Conservation (phyloP, 2,329 filamentous ascomycete genomes). For the Thielaviopsis euricoi region DNA sequence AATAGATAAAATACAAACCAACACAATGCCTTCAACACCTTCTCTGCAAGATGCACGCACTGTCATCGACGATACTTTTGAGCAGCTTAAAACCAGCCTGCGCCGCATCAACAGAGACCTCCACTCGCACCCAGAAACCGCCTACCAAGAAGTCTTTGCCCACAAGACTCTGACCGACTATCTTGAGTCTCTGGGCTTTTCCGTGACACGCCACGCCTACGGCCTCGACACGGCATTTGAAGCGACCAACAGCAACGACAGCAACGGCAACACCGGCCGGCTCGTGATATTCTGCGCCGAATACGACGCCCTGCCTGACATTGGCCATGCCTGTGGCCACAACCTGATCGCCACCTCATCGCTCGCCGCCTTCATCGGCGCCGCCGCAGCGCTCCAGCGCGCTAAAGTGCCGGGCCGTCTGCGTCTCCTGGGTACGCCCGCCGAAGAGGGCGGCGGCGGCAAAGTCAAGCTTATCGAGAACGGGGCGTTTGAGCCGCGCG, state of each 20-base stretch:
- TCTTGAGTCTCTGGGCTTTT: slow-evolving; percentile 14
- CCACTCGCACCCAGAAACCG: slow-evolving; percentile 17
- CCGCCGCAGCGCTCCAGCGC: slow-evolving; percentile 19
- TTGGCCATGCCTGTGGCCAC: slow-evolving; percentile 30
- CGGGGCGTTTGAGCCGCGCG: slow-evolving; percentile 16
- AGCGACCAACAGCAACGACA: too few relatives aligned
- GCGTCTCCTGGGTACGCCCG: slow-evolving; percentile 26
- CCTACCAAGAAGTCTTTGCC: slow-evolving; percentile 17
- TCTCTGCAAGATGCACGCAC: neutral
- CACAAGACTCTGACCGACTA: slow-evolving; percentile 16
- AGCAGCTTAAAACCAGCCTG: neutral
- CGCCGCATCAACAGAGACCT: slow-evolving; percentile 1
- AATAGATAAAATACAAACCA: too few relatives aligned
- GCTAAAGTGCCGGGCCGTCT: slow-evolving; percentile 20
- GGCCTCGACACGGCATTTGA: slow-evolving; percentile 21
- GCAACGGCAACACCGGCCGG: slow-evolving; percentile 16
- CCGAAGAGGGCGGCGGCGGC: slow-evolving; percentile 27
- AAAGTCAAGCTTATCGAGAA: slow-evolving; percentile 17
- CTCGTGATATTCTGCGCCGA: slow-evolving; percentile 21
- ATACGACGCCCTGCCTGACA: slow-evolving; percentile 30
- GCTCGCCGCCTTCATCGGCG: slow-evolving; percentile 24
- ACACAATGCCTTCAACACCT: neutral
- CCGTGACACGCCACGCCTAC: slow-evolving; percentile 19
- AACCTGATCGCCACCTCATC: slow-evolving; percentile 28
- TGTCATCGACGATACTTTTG: neutral